Evolutionary conservation across 2,329 filamentous ascomycete genomes (phyloP).

Genomic region (Venturia effusa): DNA sequence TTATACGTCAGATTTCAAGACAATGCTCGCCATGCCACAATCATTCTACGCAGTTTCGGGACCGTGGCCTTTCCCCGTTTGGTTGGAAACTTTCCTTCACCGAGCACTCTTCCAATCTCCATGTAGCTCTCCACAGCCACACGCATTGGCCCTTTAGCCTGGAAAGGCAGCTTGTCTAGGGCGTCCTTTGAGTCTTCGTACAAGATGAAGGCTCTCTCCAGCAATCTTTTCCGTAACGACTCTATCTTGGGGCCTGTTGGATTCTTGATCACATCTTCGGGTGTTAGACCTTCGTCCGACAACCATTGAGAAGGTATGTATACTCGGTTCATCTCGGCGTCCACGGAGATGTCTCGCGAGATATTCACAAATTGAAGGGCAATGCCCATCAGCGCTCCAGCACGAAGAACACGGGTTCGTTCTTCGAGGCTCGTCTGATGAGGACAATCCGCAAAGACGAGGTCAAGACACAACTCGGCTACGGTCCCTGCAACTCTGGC

Average conservation of each 20-base stretch:
- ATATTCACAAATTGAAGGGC: conserved; percentile 73
- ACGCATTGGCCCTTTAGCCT: conserved; percentile 52
- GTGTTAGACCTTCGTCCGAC: conserved; percentile 42
- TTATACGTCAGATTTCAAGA: neutral
- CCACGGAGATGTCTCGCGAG: conserved; percentile 58
- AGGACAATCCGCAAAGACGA: conserved; percentile 40
- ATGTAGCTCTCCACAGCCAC: conserved; percentile 67
- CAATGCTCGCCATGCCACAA: conserved; percentile 41
- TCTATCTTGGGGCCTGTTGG: conserved; percentile 39
- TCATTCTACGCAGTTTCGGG: conserved; percentile 37
- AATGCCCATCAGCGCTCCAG: conserved; percentile 57
- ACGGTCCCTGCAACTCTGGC: conserved; percentile 63
- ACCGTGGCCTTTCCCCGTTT: conserved; percentile 37
- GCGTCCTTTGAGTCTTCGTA: conserved; percentile 45
- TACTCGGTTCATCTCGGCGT: conserved; percentile 54
- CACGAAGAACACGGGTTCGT: conserved; percentile 37
- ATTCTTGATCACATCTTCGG: conserved; percentile 42
- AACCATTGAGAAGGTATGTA: conserved; percentile 60
- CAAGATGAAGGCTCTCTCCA: conserved; percentile 50
- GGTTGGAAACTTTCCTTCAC: conserved; percentile 33
- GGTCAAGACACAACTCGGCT: conserved; percentile 54
- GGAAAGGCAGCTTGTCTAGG: conserved; percentile 50
- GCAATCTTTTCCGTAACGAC: conserved; percentile 40
- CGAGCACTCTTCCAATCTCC: conserved; percentile 58
- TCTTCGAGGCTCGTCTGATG: conserved; percentile 35